Evolutionary conservation across 371 early-diverging fungal species (phyloP).

Genomic region (Rhizopus sp.): DNA sequence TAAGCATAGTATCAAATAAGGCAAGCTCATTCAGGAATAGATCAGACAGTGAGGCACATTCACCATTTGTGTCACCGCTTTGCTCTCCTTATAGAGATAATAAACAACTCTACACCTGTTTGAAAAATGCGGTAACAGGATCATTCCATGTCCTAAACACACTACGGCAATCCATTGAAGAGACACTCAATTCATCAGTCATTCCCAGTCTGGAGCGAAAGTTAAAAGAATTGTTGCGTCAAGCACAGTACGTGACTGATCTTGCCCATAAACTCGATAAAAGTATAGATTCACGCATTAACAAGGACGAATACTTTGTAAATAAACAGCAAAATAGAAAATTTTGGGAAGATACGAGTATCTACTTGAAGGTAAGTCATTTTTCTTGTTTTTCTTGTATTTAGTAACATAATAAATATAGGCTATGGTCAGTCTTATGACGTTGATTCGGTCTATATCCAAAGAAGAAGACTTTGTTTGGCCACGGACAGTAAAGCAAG

Average conservation of each 20-base stretch:
- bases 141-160: slow-evolving; percentile 39
- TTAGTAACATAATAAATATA: slow-evolving; percentile 8
- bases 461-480: slow-evolving; percentile 47
- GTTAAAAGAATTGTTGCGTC: slow-evolving; percentile 25
- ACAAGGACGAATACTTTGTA: slow-evolving; percentile 15
- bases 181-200: slow-evolving; percentile 8
- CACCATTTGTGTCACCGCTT: slow-evolving; percentile 23
- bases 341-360: slow-evolving; percentile 47
- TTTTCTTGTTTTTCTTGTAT: background rate
- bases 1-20: background rate
- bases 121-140: slow-evolving; percentile 37
- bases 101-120: slow-evolving; percentile 32
- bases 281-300: slow-evolving; percentile 23
- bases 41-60: slow-evolving; percentile 31
- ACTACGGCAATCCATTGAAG: slow-evolving; percentile 35
- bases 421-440: slow-evolving; percentile 48
- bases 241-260: slow-evolving; percentile 30
- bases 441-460: slow-evolving; percentile 37
- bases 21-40: slow-evolving; percentile 10
- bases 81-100: slow-evolving; percentile 26
- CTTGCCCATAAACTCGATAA: slow-evolving; percentile 31
- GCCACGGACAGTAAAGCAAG: slow-evolving; percentile 49
- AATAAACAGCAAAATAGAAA: slow-evolving; percentile 21
- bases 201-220: slow-evolving; percentile 23
- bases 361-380: slow-evolving; percentile 40